Evolutionary conservation across 2,329 filamentous ascomycete genomes (phyloP).

Genomic region (Mariannaea sp.): DNA sequence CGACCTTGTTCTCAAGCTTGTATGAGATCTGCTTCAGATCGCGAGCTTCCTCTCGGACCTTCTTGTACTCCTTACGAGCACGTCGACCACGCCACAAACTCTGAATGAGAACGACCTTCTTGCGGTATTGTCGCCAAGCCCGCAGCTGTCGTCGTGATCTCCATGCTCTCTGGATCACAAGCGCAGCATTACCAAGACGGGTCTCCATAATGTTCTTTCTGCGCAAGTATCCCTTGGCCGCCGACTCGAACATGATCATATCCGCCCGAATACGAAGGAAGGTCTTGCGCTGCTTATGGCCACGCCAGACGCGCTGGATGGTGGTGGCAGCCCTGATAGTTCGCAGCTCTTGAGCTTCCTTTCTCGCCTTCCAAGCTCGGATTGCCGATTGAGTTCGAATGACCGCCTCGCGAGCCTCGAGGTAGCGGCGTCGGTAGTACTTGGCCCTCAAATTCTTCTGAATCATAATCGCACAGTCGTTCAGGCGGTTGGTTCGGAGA

Average conservation of each 20-base stretch:
- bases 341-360: constrained; percentile 77
- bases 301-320: constrained; percentile 94
- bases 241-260: constrained; percentile 85
- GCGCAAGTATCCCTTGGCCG: constrained; percentile 89
- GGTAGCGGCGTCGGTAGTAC: constrained; percentile 90
- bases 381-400: constrained; percentile 78
- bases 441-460: constrained; percentile 97
- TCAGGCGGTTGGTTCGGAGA: constrained; percentile 84
- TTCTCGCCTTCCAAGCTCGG: constrained; percentile 78
- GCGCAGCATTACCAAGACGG: constrained; percentile 86
- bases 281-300: constrained; percentile 82
- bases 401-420: constrained; percentile 83
- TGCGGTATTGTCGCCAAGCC: constrained; percentile 85
- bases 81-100: constrained; percentile 87
- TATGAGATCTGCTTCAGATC: constrained; percentile 99
- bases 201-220: constrained; percentile 93
- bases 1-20: constrained; percentile 99
- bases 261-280: constrained; percentile 81
- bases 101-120: constrained; percentile 87
- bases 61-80: constrained; percentile 87
- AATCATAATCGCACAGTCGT: constrained; percentile 94
- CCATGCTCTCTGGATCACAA: constrained; percentile 90
- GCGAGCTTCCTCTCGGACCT: constrained; percentile 88
- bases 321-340: constrained; percentile 86
- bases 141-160: constrained; percentile 77